Evolutionary conservation across 2,329 filamentous ascomycete genomes (phyloP), one percentile per base, ranked within the genome.

Genomic region (Aspergillus sp.): DNA sequence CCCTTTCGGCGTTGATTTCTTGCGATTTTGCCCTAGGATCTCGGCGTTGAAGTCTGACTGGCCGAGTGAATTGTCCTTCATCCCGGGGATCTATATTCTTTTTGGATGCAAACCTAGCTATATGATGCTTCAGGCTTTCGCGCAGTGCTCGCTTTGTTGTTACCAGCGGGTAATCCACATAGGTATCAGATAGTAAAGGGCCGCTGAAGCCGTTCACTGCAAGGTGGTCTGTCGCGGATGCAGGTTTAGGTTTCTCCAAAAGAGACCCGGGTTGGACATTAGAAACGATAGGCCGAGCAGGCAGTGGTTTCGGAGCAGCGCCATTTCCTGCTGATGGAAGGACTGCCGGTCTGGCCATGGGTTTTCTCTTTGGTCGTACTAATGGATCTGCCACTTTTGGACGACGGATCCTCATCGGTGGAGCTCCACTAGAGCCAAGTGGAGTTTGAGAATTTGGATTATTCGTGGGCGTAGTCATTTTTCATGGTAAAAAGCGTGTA

Each of bases 41-140:
- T 44, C 93, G 86, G 50, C 93, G 83, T 62, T 97, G 90, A 32
- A 98, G 73, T 32, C 88, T 85, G 29, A 97, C 87, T 0, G 93
- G 93, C 27, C 90, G 82, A 12, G 87, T 85, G 61, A 97, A 98
- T 40, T 94, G 83, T 5, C 83, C 74, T 53, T 91, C 83, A 59
- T 97, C 84, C 47, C 88, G 75, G 29, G 82, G 77, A 54, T 86
- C 85, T 49, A 81, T 69, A n/a, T 61, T 70, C 50, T 74, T 75
- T 56, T 82, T 82, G 40, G 77, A 73, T 49, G 85, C 77, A 44
- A 98, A 83, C 54, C 88, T 85, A 75, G 95, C 90, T 50, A 95
- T 80, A 62, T 98, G 93, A 59, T 90, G 83, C 39, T 91, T 86
- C 46, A 95, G 71, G 5, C 86, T 87, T 54, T 93, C 85, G 44